These are phyloP conservation scores for Leishmania braziliensis DNA, from an alignment of 208 protist genomes.

Conservation along the genomic window DNA sequence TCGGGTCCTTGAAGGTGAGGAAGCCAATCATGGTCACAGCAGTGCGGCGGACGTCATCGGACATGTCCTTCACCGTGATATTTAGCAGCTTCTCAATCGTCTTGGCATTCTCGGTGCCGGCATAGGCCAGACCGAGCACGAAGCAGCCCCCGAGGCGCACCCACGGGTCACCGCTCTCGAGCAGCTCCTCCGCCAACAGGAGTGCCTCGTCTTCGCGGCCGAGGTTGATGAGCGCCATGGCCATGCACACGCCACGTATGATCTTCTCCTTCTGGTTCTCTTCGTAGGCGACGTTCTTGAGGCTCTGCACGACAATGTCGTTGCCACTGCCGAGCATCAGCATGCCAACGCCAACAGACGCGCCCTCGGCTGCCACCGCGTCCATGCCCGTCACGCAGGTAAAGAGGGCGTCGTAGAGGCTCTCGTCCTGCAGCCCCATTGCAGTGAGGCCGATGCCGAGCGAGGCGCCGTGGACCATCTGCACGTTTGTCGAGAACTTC, in stretches of 20 bases:
- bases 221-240: constrained; percentile 96
- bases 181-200: constrained; percentile 92
- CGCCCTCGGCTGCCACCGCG: constrained; percentile 98
- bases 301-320: constrained; percentile 83
- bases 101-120: constrained; percentile 94
- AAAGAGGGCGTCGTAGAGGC: constrained; percentile 96
- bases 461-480: constrained; percentile 98
- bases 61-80: constrained; percentile 97
- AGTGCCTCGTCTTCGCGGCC: constrained; percentile 96
- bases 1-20: constrained; percentile 95
- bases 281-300: constrained; percentile 93
- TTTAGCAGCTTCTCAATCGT: constrained; percentile 96
- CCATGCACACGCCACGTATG: constrained; percentile 97
- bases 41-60: constrained; percentile 98
- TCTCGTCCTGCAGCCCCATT: constrained; percentile 90
- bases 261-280: constrained; percentile 99
- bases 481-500: constrained; percentile 71
- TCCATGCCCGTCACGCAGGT: constrained; percentile 94
- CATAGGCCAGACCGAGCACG: constrained; percentile 97
- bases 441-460: constrained; percentile 96
- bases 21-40: constrained; percentile 98
- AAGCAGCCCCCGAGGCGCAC: constrained; percentile 98
- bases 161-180: constrained; percentile 95
- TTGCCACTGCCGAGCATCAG: constrained; percentile 97
- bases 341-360: constrained; percentile 97